These are phyloP conservation scores for Fusarium cyanostomum DNA, from an alignment of 2,329 filamentous ascomycete genomes.

Conservation along the genomic window DNA sequence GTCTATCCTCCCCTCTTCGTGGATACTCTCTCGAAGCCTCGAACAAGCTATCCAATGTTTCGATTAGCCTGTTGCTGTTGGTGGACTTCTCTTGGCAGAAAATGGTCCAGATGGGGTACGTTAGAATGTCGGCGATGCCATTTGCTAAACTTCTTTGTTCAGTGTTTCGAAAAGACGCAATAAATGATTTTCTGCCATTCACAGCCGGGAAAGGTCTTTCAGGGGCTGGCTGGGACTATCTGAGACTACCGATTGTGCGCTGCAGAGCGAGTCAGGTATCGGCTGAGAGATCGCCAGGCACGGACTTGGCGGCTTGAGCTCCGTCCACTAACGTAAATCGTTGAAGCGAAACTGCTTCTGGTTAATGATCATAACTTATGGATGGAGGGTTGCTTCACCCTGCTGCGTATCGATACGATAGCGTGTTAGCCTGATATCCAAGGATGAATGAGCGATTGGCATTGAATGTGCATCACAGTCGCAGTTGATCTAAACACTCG, in stretches of 20 bases:
- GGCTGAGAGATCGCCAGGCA: conserved; percentile 41
- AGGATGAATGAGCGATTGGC: too few species aligned
- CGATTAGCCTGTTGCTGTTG: conserved; percentile 10
- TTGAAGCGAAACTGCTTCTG: conserved; percentile 27
- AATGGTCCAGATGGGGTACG: background rate
- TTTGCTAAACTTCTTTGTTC: background rate
- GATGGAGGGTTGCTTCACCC: too few species aligned
- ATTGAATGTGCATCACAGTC: too few species aligned
- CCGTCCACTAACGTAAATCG: conserved; percentile 11
- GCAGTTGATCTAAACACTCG: too few species aligned
- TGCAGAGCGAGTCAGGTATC: conserved; percentile 36
- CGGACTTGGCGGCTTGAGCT: conserved; percentile 30
- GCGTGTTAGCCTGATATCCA: background rate
- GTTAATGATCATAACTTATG: conserved; percentile 26
- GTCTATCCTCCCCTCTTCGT: conserved; percentile 11
- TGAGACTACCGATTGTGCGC: background rate
- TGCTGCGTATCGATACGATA: background rate
- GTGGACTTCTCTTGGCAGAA: conserved; percentile 3
- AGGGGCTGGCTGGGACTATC: conserved; percentile 13
- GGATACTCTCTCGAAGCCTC: too few species aligned
- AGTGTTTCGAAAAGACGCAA: conserved; percentile 10
- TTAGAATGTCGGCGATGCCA: conserved; percentile 12
- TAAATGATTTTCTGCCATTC: background rate
- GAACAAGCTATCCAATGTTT: background rate
- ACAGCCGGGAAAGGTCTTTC: background rate